Base-by-base conservation (phyloP, 768 basidiomycete genomes). In the Mycena floridula region DNA sequence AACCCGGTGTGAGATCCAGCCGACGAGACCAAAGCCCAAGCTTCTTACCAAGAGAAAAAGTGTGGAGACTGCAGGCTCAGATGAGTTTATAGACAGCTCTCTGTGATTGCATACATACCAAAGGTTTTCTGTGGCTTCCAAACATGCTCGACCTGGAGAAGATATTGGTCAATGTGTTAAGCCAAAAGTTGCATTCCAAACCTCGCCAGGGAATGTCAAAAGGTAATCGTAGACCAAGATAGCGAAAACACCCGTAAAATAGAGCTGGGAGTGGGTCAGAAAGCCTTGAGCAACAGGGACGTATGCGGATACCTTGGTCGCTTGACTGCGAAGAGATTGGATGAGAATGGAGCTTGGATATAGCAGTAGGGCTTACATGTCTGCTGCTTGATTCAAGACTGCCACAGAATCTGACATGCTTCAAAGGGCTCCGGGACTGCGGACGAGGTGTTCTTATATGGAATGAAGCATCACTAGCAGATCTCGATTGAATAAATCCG, bases 121-220 rank as follows among this genome's bases (percentile, higher is more conserved):
- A 46, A 23, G 9, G 45, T 51, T 27, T 46, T 47, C 8, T 28
- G 24, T 4, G 16, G 26, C 32, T 49, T 54, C 54, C 54, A 56
- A 5, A 47, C 50, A 45, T 47, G 50, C 41, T 54, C 43, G 5
- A 50, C 46, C 54, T 56, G 32, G 23, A 26, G 12, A 15, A 5
- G 22, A 42, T 40, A 43, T 9, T 32, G 40, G 22, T 15, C n/a
- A 12, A 23, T 25, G 7, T 12, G 12, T 21, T 20, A 27, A 21
- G 16, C 16, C 12, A 3, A 43, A 20, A 20, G 42, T 15, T 7
- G 24, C 7, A 25, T 13, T 37, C 11, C 39, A 25, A 21, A 52
- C 54, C 42, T 56, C 54, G 20, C 23, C 44, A 7, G 42, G 36
- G 20, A 56, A 49, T 15, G 54, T 56, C 42, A 56, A 39, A 39